Conservation (phyloP, 2,329 filamentous ascomycete genomes). For the Aspergillus proliferans region DNA sequence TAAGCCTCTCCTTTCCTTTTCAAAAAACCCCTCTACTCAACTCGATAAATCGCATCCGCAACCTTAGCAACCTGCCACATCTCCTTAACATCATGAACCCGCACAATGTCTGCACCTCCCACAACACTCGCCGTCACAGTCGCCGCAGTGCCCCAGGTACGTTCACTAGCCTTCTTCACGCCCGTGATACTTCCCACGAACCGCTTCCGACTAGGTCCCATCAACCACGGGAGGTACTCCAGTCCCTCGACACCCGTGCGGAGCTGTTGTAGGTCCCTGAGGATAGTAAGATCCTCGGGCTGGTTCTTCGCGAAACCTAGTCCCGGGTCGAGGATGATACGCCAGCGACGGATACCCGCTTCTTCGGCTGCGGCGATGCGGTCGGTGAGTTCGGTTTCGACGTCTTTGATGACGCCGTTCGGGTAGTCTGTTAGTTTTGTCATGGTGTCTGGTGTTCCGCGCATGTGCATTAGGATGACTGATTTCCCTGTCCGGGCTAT, state of each 20-base stretch:
- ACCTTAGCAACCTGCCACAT: conserved; percentile 81
- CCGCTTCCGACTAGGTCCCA: conserved; percentile 81
- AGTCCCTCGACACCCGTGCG: conserved; percentile 33
- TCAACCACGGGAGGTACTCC: conserved; percentile 73
- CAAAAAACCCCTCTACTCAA: conserved; percentile 6
- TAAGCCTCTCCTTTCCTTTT: background rate
- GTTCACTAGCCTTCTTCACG: conserved; percentile 61
- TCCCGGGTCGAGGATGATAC: conserved; percentile 88
- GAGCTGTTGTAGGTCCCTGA: conserved; percentile 62
- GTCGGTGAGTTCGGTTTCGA: conserved; percentile 61
- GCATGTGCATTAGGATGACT: conserved; percentile 88
- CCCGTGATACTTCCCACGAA: conserved; percentile 83
- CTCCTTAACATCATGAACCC: conserved; percentile 83
- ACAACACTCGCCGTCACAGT: conserved; percentile 79
- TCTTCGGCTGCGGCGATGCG: conserved; percentile 70
- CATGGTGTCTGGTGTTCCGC: conserved; percentile 81
- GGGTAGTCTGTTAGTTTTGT: conserved; percentile 62
- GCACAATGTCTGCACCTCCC: conserved; percentile 82
- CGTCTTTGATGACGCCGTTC: conserved; percentile 57
- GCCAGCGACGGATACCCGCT: conserved; percentile 83
- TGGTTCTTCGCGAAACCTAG: conserved; percentile 86
- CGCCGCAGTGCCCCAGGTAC: conserved; percentile 80
- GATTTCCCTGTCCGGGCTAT: conserved; percentile 72
- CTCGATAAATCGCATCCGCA: conserved; percentile 85
- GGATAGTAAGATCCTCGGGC: conserved; percentile 72